Evolutionary conservation across 352 stramenopile species (phyloP).

Genomic region (Phytophthora quininea): DNA sequence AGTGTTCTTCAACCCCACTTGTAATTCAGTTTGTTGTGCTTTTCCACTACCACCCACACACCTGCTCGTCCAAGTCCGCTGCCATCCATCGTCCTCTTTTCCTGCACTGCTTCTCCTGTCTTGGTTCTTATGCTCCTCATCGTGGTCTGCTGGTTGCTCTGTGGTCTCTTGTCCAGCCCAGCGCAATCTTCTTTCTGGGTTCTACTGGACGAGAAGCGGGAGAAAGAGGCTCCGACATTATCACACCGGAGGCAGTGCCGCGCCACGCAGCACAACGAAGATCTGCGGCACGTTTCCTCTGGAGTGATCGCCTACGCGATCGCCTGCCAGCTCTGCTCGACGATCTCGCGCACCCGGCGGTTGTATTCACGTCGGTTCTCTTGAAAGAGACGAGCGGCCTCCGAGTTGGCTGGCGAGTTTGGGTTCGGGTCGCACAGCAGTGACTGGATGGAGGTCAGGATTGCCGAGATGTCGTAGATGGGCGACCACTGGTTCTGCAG

Average conservation of each 20-base stretch:
- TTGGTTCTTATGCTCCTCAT: conserved; percentile 16
- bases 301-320: conserved; percentile 55
- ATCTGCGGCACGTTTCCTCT: conserved; percentile 6
- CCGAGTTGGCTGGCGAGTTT: conserved; percentile 98
- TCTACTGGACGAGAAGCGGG: conserved; percentile 10
- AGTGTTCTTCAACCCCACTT: background rate
- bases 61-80: conserved; percentile 15
- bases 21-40: conserved; percentile 22
- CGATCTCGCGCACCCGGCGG: conserved; percentile 97
- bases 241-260: background rate
- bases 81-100: conserved; percentile 7
- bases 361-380: conserved; percentile 99
- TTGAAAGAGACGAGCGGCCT: conserved; percentile 97
- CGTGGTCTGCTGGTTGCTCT: conserved; percentile 8
- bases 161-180: conserved; percentile 6
- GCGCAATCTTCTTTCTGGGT: conserved; percentile 14
- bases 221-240: background rate
- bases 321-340: conserved; percentile 98
- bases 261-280: conserved; percentile 19
- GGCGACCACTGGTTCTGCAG: conserved; percentile 99
- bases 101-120: conserved; percentile 19
- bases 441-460: conserved; percentile 99
- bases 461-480: conserved; percentile 99
- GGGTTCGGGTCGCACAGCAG: conserved; percentile 99
- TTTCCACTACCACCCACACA: conserved; percentile 10